Evolutionary conservation across 805 yeast species (phyloP).

Genomic region (Nakazawaea peltata): DNA sequence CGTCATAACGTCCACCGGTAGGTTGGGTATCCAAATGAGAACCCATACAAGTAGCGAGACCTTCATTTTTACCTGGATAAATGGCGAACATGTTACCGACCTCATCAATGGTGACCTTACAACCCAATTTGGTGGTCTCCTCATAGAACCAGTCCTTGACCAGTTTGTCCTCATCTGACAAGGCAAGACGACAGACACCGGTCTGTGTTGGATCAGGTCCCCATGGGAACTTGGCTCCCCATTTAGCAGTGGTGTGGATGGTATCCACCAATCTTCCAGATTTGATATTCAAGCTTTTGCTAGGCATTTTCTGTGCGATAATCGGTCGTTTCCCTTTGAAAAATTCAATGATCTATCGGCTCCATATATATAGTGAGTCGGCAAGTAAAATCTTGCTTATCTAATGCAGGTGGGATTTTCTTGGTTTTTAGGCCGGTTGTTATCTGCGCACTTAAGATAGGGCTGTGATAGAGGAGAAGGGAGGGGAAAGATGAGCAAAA

Average conservation of each 20-base stretch:
- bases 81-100: slow-evolving; percentile 65
- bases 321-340: neutral
- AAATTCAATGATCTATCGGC: neutral
- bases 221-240: slow-evolving; percentile 61
- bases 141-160: slow-evolving; percentile 60
- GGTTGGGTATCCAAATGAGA: slow-evolving; percentile 76
- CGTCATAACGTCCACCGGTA: slow-evolving; percentile 72
- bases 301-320: slow-evolving; percentile 7
- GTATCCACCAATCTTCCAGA: slow-evolving; percentile 43
- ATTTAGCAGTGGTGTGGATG: slow-evolving; percentile 52
- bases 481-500: too few species aligned
- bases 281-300: slow-evolving; percentile 15
- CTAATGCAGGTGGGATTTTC: too few species aligned
- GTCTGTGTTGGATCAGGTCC: slow-evolving; percentile 49
- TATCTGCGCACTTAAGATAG: too few species aligned
- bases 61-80: slow-evolving; percentile 45
- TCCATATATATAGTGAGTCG: neutral
- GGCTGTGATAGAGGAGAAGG: too few species aligned
- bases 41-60: slow-evolving; percentile 58
- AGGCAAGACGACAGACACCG: slow-evolving; percentile 61
- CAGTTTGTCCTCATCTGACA: slow-evolving; percentile 51
- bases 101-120: slow-evolving; percentile 50
- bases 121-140: slow-evolving; percentile 47
- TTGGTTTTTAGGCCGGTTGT: too few species aligned
- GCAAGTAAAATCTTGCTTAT: too few species aligned